phyloP scores from a whole-genome alignment of 352 stramenopile genomes.

The Elongisporangium senticosum region DNA sequence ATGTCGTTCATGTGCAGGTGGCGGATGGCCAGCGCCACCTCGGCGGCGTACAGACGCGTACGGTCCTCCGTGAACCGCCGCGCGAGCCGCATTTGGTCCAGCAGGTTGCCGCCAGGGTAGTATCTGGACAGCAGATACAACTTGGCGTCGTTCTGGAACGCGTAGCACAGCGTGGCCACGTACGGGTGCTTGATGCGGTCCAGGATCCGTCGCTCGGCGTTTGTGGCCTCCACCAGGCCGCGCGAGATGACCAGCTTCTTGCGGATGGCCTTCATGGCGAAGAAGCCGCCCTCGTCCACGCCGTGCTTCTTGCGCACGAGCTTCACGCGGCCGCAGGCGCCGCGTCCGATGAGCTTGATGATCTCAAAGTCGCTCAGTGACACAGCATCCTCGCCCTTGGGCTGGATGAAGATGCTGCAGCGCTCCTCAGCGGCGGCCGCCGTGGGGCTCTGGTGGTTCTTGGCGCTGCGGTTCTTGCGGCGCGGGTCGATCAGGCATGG shows the following conservation, averaged over 20 bases:
- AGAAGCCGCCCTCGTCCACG: conserved; percentile 73
- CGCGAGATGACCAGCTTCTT: conserved; percentile 87
- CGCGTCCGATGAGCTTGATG: conserved; percentile 96
- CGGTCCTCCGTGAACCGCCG: conserved; percentile 91
- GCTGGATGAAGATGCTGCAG: conserved; percentile 74
- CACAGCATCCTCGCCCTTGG: conserved; percentile 48
- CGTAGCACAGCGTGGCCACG: conserved; percentile 92
- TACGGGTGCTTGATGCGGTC: conserved; percentile 95
- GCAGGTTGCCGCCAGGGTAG: conserved; percentile 94
- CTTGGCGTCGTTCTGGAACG: conserved; percentile 88
- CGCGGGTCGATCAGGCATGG: conserved; percentile 77
- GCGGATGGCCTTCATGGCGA: conserved; percentile 84
- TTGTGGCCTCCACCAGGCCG: conserved; percentile 88
- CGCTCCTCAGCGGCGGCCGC: conserved; percentile 34
- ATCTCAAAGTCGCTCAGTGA: conserved; percentile 94
- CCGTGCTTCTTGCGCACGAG: conserved; percentile 86
- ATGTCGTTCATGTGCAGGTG: conserved; percentile 93
- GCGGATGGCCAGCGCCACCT: conserved; percentile 95
- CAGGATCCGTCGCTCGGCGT: conserved; percentile 86
- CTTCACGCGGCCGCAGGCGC: conserved; percentile 82
- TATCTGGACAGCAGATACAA: conserved; percentile 93
- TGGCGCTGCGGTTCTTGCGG: conserved; percentile 63
- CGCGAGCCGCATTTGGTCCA: conserved; percentile 88
- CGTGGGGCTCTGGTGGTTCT: conserved; percentile 54
- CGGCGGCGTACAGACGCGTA: conserved; percentile 94